Evolutionary conservation across 768 basidiomycete species (phyloP).

Genomic region (Trametes cinnabarina): DNA sequence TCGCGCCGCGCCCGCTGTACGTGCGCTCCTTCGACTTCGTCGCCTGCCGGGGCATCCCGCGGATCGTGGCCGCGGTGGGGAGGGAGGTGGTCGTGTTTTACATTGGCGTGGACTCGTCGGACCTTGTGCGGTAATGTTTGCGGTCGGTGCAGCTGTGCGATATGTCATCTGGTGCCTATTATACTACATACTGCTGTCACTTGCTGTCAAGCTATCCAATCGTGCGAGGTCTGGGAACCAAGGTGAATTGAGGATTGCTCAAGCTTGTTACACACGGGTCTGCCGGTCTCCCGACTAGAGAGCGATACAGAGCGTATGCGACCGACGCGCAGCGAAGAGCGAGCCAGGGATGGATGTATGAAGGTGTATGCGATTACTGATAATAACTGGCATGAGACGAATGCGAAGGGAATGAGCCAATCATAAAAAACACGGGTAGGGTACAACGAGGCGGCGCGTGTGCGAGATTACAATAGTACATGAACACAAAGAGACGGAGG

Average conservation of each 20-base stretch:
- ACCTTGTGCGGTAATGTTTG: no score
- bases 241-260: no score
- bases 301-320: not conserved
- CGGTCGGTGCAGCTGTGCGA: no score
- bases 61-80: constrained; percentile 68
- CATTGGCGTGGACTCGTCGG: constrained; percentile 55
- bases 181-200: no score
- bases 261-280: no score
- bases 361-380: not conserved
- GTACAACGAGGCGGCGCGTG: not conserved
- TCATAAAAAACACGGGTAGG: not conserved
- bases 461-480: constrained; percentile 12
- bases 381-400: not conserved
- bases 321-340: not conserved
- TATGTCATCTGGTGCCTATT: no score
- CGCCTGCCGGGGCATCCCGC: constrained; percentile 53
- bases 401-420: not conserved
- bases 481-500: no score
- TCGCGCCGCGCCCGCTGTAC: constrained; percentile 61
- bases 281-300: no score
- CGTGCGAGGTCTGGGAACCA: no score
- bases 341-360: not conserved
- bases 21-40: constrained; percentile 80
- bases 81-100: constrained; percentile 56
- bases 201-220: not conserved